Conservation (phyloP, 1,139 yeast genomes). For the Saccharomyces hybrid region DNA sequence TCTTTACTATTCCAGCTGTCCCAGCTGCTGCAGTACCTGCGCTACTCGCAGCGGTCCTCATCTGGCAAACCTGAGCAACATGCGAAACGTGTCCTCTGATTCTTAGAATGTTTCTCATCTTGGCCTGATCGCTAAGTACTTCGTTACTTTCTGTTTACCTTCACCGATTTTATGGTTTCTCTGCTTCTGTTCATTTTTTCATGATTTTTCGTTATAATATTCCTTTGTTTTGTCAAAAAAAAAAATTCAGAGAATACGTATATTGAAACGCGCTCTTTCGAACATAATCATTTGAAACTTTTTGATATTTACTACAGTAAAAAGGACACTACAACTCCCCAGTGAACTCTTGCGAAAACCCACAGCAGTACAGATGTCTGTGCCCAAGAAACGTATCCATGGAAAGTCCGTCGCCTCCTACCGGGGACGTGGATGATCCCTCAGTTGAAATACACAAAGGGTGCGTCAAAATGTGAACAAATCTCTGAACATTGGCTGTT, state of each 20-base stretch:
- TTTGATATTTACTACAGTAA: neutral
- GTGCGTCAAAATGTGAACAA: conserved; percentile 8
- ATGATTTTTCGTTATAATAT: neutral
- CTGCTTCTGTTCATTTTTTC: neutral
- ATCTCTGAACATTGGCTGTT: conserved; percentile 24
- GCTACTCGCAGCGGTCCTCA: neutral
- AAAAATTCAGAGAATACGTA: neutral
- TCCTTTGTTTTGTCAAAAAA: neutral
- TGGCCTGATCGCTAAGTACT: neutral
- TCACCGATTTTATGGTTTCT: neutral
- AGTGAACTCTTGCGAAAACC: neutral
- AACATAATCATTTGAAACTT: neutral
- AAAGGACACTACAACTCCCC: neutral
- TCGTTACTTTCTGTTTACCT: neutral
- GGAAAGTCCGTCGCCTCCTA: conserved; percentile 1
- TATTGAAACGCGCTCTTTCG: neutral
- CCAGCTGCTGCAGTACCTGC: neutral
- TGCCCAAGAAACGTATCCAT: neutral
- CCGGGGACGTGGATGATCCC: conserved; percentile 16
- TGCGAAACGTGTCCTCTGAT: neutral
- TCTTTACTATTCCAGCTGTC: neutral
- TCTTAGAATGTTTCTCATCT: neutral
- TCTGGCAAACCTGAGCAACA: neutral
- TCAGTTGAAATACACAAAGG: conserved; percentile 15
- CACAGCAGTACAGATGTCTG: conserved; percentile 1